Conservation (phyloP, 2,329 filamentous ascomycete genomes). For the Hypoxylon sp. region DNA sequence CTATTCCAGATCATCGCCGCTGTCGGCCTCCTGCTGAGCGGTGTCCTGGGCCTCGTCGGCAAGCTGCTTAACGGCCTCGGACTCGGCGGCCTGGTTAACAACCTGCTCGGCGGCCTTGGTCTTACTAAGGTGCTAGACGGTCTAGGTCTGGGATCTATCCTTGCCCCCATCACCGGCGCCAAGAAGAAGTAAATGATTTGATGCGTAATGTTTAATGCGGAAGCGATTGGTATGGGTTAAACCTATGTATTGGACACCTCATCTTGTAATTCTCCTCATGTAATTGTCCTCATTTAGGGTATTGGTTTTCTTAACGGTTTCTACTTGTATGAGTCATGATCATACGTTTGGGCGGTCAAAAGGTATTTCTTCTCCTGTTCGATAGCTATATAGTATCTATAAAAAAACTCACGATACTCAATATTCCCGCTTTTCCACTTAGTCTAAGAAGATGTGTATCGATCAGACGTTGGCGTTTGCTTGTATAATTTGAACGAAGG, state of each 20-base stretch:
- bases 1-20: constrained; percentile 93
- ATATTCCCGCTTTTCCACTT: neutral
- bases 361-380: constrained; percentile 4
- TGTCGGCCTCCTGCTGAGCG: constrained; percentile 83
- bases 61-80: constrained; percentile 83
- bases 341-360: constrained; percentile 15
- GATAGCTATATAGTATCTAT: constrained; percentile 4
- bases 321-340: constrained; percentile 2
- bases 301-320: neutral
- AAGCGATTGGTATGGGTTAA: neutral
- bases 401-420: constrained; percentile 1
- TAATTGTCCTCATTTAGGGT: neutral
- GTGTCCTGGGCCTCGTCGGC: constrained; percentile 87
- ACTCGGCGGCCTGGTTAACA: constrained; percentile 83
- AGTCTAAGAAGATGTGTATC: no score
- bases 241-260: neutral
- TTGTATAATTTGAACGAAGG: no score
- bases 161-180: constrained; percentile 56
- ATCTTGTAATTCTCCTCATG: neutral
- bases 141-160: constrained; percentile 71
- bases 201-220: neutral
- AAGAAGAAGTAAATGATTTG: constrained; percentile 53
- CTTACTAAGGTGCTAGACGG: constrained; percentile 79
- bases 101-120: constrained; percentile 80
- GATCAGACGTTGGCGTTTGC: no score